A percentile compares a stretch with the other conserved stretches of the same genome.
Evolutionary conservation across 2,329 filamentous ascomycete species (phyloP).

Genomic region (Capronia epimyces): DNA sequence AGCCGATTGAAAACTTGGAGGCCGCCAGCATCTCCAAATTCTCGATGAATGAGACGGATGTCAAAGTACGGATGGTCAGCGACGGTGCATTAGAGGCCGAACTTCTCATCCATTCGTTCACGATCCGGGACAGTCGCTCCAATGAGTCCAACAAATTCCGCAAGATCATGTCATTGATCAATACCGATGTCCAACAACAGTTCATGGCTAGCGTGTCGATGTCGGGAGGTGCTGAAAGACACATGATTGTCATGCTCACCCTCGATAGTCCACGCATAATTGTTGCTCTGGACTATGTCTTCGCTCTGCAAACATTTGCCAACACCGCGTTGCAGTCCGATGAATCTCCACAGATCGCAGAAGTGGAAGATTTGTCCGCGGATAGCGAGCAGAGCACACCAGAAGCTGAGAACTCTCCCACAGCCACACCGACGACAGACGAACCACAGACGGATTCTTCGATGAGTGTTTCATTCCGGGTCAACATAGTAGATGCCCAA

Average conservation of each 20-base stretch:
- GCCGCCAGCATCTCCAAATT: slow-evolving; percentile 85
- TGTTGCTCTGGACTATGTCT: slow-evolving; percentile 91
- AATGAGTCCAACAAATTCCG: slow-evolving; percentile 91
- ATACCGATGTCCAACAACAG: slow-evolving; percentile 85
- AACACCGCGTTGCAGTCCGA: slow-evolving; percentile 58
- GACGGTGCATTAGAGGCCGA: slow-evolving; percentile 90
- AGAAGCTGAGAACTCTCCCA: slow-evolving; percentile 37
- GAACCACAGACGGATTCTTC: slow-evolving; percentile 34
- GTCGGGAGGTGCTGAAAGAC: slow-evolving; percentile 73
- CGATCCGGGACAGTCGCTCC: slow-evolving; percentile 84
- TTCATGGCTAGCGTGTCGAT: slow-evolving; percentile 97
- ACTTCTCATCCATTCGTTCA: slow-evolving; percentile 87
- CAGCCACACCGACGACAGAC: slow-evolving; percentile 34
- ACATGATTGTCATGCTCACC: slow-evolving; percentile 83
- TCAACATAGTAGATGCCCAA: slow-evolving; percentile 94
- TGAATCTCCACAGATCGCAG: slow-evolving; percentile 49
- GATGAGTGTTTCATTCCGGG: slow-evolving; percentile 77
- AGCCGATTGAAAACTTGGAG: slow-evolving; percentile 72
- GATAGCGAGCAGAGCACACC: slow-evolving; percentile 35
- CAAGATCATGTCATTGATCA: slow-evolving; percentile 96
- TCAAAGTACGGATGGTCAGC: slow-evolving; percentile 89
- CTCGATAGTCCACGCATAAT: slow-evolving; percentile 93
- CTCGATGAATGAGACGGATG: slow-evolving; percentile 82
- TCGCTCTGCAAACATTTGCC: slow-evolving; percentile 80
- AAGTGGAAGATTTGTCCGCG: slow-evolving; percentile 37